Conservation (phyloP, 108 stramenopile species). For the Licmophora abbreviata region DNA sequence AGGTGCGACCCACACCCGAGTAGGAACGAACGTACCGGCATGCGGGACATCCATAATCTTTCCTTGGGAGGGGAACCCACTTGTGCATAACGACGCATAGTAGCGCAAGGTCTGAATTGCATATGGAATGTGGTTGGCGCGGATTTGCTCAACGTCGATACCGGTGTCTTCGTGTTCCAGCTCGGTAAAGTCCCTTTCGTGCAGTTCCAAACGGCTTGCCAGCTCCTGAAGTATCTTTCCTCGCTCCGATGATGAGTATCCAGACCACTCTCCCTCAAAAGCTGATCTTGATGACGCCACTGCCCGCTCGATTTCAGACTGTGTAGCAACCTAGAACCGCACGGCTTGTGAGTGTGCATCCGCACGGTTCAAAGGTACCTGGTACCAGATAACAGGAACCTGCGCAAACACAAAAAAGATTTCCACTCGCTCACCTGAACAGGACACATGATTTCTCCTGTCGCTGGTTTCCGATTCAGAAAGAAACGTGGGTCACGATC, state of each 20-base stretch:
- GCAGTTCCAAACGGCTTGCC: not conserved
- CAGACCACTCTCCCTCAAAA: slow-evolving; percentile 4
- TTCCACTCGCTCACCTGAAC: not conserved
- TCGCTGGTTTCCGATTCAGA: not conserved
- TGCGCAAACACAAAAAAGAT: not conserved
- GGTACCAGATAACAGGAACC: not conserved
- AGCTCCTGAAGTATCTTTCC: slow-evolving; percentile 3
- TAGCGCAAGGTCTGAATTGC: slow-evolving; percentile 31
- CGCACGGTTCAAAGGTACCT: not conserved
- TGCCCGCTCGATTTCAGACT: slow-evolving; percentile 1
- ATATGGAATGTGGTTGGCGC: slow-evolving; percentile 14
- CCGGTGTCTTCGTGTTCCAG: slow-evolving; percentile 14
- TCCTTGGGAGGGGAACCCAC: slow-evolving; percentile 15
- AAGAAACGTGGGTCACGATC: not conserved
- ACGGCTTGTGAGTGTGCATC: not conserved
- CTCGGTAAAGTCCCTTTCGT: slow-evolving; percentile 1
- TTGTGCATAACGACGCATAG: slow-evolving; percentile 34
- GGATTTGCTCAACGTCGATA: slow-evolving; percentile 8
- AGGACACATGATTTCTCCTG: not conserved
- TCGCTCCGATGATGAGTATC: not conserved
- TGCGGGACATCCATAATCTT: slow-evolving; percentile 10
- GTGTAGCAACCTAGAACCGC: not conserved
- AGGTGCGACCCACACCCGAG: not conserved
- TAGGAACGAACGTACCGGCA: not conserved
- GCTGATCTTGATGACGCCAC: slow-evolving; percentile 1